phyloP scores from a whole-genome alignment of 176 grass and related monocot genomes.

The Lolium multiflorum region DNA sequence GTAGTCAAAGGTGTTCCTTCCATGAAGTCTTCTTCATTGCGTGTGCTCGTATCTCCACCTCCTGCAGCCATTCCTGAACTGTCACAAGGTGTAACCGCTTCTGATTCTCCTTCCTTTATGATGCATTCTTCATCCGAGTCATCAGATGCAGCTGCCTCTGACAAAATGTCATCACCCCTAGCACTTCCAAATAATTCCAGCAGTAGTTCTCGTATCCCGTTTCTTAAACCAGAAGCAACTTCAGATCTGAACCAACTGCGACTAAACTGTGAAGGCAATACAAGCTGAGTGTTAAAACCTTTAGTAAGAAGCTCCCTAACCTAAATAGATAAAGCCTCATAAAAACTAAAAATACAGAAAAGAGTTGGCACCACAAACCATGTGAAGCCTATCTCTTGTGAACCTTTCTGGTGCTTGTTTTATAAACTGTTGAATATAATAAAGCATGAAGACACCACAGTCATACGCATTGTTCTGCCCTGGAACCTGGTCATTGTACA shows the following conservation, averaged over 20 bases:
- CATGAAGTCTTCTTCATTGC: background rate
- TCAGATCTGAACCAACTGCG: slow-evolving; percentile 81
- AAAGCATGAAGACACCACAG: slow-evolving; percentile 92
- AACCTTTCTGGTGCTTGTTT: slow-evolving; percentile 75
- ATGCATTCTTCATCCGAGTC: background rate
- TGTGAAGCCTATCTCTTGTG: slow-evolving; percentile 54
- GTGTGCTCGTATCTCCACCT: background rate
- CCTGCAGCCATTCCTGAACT: slow-evolving; percentile 38
- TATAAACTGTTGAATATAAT: slow-evolving; percentile 75
- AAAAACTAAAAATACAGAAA: slow-evolving; percentile 33
- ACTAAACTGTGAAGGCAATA: slow-evolving; percentile 60
- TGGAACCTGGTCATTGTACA: slow-evolving; percentile 56
- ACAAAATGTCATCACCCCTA: slow-evolving; percentile 37
- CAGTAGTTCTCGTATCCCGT: slow-evolving; percentile 58
- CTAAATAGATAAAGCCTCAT: slow-evolving; percentile 17
- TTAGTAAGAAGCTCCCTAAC: background rate
- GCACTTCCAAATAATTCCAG: slow-evolving; percentile 59
- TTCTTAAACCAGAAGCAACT: slow-evolving; percentile 69
- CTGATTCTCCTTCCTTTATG: too few species aligned
- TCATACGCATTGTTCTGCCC: slow-evolving; percentile 81
- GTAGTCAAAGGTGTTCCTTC: slow-evolving; percentile 15
- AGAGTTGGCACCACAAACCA: slow-evolving; percentile 51
- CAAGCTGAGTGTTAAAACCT: slow-evolving; percentile 24
- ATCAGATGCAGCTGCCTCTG: slow-evolving; percentile 24
- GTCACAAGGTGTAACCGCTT: background rate